Percentiles rank a stretch among this genome's conserved stretches.
Conservation (phyloP, 2,329 filamentous ascomycete species). For the Stagonosporopsis chrysanthemi region DNA sequence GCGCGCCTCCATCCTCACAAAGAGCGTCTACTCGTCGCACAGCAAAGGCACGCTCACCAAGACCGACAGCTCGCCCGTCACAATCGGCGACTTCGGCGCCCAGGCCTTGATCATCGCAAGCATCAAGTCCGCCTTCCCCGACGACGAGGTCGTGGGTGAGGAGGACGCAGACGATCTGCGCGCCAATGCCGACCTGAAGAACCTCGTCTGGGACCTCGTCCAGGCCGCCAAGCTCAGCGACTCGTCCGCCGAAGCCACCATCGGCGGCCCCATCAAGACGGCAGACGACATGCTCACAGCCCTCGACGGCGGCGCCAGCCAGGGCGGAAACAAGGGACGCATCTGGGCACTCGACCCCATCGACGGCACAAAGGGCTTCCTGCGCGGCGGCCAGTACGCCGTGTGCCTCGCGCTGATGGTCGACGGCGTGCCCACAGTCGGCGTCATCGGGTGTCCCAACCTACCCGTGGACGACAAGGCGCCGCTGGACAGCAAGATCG, state of each 20-base stretch:
- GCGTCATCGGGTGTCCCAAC: conserved; percentile 94
- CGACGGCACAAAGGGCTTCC: conserved; percentile 96
- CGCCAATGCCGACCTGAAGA: conserved; percentile 71
- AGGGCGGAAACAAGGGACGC: conserved; percentile 75
- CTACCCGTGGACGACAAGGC: conserved; percentile 84
- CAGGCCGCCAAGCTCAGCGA: conserved; percentile 74
- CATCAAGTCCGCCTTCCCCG: conserved; percentile 86
- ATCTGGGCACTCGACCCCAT: conserved; percentile 98
- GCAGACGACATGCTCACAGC: conserved; percentile 69
- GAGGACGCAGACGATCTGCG: conserved; percentile 87
- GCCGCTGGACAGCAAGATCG: conserved; percentile 74
- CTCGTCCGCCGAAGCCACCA: conserved; percentile 67
- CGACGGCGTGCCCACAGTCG: conserved; percentile 91
- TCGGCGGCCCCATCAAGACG: conserved; percentile 73
- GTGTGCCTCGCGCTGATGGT: conserved; percentile 92
- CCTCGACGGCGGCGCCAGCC: conserved; percentile 68
- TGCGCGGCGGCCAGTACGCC: conserved; percentile 95
- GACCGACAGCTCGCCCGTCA: conserved; percentile 94
- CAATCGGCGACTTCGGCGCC: conserved; percentile 96
- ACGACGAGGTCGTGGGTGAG: conserved; percentile 91
- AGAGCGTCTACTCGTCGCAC: conserved; percentile 83
- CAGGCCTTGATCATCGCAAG: conserved; percentile 95
- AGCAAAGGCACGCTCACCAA: conserved; percentile 95
- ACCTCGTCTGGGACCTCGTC: conserved; percentile 86
- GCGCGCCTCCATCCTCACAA: conserved; percentile 77